Conservation (phyloP, 192 early-diverging fungal species). For the Backusella luteola region DNA sequence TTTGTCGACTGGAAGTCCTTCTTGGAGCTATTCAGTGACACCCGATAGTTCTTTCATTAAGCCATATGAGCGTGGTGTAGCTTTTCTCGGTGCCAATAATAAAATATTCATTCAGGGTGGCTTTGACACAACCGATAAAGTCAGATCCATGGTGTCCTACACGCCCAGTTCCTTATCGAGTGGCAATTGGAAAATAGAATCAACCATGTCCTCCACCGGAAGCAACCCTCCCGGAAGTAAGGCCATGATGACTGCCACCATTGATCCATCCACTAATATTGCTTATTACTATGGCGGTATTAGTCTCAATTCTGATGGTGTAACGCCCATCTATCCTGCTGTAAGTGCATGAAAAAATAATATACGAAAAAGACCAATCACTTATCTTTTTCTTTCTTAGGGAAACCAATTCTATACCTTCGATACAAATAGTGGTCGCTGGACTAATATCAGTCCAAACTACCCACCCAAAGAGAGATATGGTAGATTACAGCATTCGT, state of each 20-base stretch:
- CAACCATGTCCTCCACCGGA: background rate
- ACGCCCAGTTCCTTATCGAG: background rate
- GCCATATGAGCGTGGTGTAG: background rate
- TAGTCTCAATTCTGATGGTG: background rate
- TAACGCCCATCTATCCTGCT: constrained; percentile 2
- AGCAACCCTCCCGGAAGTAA: background rate
- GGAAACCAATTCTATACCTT: constrained; percentile 4
- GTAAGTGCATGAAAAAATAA: background rate
- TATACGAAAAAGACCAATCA: background rate
- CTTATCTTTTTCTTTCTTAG: background rate
- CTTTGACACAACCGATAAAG: background rate
- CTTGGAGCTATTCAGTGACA: background rate
- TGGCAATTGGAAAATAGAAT: background rate
- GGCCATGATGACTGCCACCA: background rate
- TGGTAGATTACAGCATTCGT: constrained; percentile 5
- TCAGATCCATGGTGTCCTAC: background rate
- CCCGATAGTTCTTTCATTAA: background rate
- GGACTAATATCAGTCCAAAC: background rate
- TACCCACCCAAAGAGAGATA: background rate
- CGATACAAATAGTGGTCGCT: background rate
- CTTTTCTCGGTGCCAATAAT: background rate
- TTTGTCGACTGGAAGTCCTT: background rate
- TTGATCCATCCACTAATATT: constrained; percentile 1
- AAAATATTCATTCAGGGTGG: constrained; percentile 6
- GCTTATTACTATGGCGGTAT: constrained; percentile 14